A percentile compares a stretch with the other conserved stretches of the same genome.
Evolutionary conservation across 2,329 filamentous ascomycete genomes (phyloP).

Genomic region (Tolypocladium tundrense): DNA sequence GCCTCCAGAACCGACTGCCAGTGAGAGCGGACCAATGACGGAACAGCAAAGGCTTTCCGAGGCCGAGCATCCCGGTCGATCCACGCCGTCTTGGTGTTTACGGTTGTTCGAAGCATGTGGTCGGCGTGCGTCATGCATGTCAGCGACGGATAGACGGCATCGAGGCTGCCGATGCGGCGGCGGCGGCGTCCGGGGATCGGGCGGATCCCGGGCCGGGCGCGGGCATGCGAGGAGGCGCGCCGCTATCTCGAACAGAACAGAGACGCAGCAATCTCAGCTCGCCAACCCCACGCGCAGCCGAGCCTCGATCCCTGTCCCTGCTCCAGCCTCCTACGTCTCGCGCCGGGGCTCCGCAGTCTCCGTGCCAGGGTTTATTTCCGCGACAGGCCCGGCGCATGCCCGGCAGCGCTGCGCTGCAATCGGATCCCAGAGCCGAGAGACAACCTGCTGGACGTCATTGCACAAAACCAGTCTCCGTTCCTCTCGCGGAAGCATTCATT

Average conservation of each 20-base stretch:
- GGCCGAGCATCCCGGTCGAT: too few species aligned
- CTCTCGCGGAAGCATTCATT: too few species aligned
- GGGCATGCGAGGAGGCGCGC: too few species aligned
- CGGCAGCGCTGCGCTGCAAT: background rate
- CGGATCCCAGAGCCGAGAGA: background rate
- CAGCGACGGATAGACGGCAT: background rate
- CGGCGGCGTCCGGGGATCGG: background rate
- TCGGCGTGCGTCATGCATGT: background rate
- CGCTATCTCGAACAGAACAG: too few species aligned
- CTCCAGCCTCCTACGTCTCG: background rate
- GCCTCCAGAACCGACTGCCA: background rate
- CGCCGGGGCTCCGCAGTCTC: background rate
- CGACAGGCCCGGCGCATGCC: background rate
- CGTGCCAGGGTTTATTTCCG: background rate
- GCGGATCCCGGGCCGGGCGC: background rate
- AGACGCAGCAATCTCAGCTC: too few species aligned
- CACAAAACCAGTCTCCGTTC: too few species aligned
- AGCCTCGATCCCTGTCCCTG: background rate
- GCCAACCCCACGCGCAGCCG: background rate
- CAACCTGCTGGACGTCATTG: background rate
- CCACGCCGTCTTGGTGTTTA: too few species aligned
- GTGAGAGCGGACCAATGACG: background rate
- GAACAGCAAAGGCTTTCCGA: background rate
- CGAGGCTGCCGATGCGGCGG: background rate
- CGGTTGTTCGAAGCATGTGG: background rate